Base-by-base conservation (phyloP, 805 yeast species). In the Ascoidea rubescens region DNA sequence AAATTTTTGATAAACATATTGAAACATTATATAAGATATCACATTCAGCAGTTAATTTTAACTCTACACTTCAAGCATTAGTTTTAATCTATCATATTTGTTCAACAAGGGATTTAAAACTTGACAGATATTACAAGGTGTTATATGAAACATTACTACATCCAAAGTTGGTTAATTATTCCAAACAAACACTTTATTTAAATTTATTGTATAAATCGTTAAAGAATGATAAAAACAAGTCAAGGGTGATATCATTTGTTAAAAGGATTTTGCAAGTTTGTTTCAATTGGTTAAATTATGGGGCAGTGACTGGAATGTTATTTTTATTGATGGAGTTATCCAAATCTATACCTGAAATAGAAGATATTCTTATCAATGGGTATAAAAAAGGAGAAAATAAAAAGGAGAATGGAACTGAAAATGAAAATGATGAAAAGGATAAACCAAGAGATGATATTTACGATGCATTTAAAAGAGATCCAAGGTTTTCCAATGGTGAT, bases 61-160 rank as follows among this genome's bases (percentile, higher is more conserved):
- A 87, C 65, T 91, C 99, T 2, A 83, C 95, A 12, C 82, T 93
- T 30, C 99, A 93, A 70, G 96, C 98, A 0, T 75, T 93, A 58
- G 82, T 85, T 43, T 78, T 93, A 61, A 80, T 93, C 51, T 81
- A 84, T 64, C 96, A 88, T 62, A 84, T 93, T 55, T 76, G 87
- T 17, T 64, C 75, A 49, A 72, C 78, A 51, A 84, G 85, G 56
- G 70, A 72, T 31, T 66, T 80, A 58, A 72, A 75, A 58, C 58
- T 72, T 31, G 85, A 82, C 60, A 76, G 98, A 64, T 93, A 77
- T 64, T 91, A 80, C 72, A 78, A 87, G 63, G 87, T 97, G 0
- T 72, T 93, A 51, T 93, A 93, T 65, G 98, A 91, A 67, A 82
- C 95, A 10, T 71, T 93, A 57, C 70, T 89, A 57, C 98, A 93